Percentiles rank a stretch among this genome's conserved stretches.
These are phyloP conservation scores for Talaromyces liani DNA, from an alignment of 495 filamentous ascomycete genomes.

Conservation along the genomic window DNA sequence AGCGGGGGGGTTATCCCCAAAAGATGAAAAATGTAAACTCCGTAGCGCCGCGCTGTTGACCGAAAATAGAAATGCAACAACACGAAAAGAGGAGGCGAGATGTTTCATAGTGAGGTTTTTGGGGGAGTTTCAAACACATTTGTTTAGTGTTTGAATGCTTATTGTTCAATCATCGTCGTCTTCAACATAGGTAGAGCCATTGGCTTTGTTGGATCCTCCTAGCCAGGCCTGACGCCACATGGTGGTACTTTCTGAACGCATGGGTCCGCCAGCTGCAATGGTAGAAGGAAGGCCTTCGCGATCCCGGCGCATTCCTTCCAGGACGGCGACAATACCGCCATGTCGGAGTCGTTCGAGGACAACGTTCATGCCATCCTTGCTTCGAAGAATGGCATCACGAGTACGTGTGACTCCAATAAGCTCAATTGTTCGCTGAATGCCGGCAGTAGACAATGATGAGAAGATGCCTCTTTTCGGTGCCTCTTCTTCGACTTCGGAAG, in stretches of 20 bases:
- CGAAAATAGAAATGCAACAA: neutral
- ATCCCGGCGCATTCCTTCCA: slow-evolving; percentile 77
- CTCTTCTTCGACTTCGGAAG: slow-evolving; percentile 38
- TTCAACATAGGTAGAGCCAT: slow-evolving; percentile 18
- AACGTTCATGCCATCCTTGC: slow-evolving; percentile 90
- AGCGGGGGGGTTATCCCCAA: neutral
- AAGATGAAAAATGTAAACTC: neutral
- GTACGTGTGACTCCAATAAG: slow-evolving; percentile 77
- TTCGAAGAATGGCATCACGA: slow-evolving; percentile 73
- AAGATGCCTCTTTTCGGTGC: slow-evolving; percentile 56
- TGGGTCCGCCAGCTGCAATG: slow-evolving; percentile 35
- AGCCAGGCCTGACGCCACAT: slow-evolving; percentile 41
- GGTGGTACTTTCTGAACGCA: slow-evolving; percentile 5
- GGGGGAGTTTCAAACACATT: neutral
- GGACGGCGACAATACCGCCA: slow-evolving; percentile 75
- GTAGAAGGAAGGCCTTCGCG: slow-evolving; percentile 33
- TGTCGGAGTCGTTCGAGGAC: slow-evolving; percentile 79
- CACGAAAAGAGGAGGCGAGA: slow-evolving; percentile 7
- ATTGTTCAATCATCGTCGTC: slow-evolving; percentile 25
- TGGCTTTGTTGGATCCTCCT: slow-evolving; percentile 20
- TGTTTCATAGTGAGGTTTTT: neutral
- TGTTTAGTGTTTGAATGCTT: neutral
- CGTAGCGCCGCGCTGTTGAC: slow-evolving; percentile 6
- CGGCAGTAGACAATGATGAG: slow-evolving; percentile 65
- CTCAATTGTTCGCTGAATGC: slow-evolving; percentile 86